A percentile compares a stretch with the other conserved stretches of the same genome.
Conservation (phyloP, 768 basidiomycete species). For the Chiua virens region DNA sequence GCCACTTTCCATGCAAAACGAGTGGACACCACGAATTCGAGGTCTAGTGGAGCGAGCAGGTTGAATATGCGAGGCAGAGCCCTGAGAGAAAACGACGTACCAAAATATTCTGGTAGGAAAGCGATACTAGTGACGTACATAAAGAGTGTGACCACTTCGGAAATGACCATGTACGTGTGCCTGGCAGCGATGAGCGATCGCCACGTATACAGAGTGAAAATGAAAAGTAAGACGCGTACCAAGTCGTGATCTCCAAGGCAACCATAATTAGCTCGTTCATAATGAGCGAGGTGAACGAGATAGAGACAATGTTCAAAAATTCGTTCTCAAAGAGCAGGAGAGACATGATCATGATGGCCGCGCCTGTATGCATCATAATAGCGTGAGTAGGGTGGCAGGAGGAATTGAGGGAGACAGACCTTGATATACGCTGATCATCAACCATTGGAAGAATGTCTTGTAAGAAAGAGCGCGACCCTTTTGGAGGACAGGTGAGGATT, state of each 20-base stretch:
- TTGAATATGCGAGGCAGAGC: background rate
- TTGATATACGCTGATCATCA: conserved; percentile 97
- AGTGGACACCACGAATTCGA: conserved; percentile 85
- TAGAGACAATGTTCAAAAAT: conserved; percentile 96
- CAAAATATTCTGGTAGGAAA: conserved; percentile 96
- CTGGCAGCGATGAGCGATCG: conserved; percentile 35
- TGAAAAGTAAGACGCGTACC: conserved; percentile 48
- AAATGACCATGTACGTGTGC: conserved; percentile 94
- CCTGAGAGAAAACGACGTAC: conserved; percentile 48
- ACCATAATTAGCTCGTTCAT: conserved; percentile 99
- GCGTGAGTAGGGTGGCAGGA: background rate
- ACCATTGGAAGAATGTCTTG: conserved; percentile 98
- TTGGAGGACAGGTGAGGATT: background rate
- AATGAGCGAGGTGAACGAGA: conserved; percentile 94
- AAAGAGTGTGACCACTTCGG: conserved; percentile 84
- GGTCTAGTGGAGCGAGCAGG: conserved; percentile 51
- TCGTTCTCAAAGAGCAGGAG: conserved; percentile 95
- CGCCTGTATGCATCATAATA: conserved; percentile 50
- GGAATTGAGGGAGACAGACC: conserved; percentile 44
- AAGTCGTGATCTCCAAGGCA: conserved; percentile 95
- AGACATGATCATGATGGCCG: conserved; percentile 98
- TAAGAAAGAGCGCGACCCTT: conserved; percentile 93
- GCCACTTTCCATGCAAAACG: conserved; percentile 94
- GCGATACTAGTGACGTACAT: conserved; percentile 90
- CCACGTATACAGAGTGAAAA: background rate